A percentile compares a stretch with the other conserved stretches of the same genome.
These are phyloP conservation scores for Tetragonia tetragonoides DNA, from an alignment of 148 eudicot genomes.

Conservation along the genomic window DNA sequence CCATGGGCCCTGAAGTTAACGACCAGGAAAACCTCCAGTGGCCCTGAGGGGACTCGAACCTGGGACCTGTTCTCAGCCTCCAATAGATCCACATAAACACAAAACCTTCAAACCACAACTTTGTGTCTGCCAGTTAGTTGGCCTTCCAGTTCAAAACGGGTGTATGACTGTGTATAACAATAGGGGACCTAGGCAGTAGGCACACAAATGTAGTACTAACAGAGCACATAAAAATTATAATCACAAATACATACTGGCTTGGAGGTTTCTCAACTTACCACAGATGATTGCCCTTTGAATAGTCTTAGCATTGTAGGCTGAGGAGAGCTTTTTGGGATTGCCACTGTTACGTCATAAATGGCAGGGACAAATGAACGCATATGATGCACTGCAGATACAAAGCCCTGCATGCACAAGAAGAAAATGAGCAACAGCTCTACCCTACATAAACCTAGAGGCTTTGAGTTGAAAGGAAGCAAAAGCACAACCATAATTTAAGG, in stretches of 20 bases:
- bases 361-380: conserved; percentile 95
- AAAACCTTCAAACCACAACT: neutral
- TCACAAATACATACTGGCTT: neutral
- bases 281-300: conserved; percentile 83
- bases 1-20: too few relatives aligned
- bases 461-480: conserved; percentile 5
- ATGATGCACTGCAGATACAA: conserved; percentile 80
- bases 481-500: neutral
- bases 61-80: neutral
- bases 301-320: conserved; percentile 83
- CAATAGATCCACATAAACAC: neutral
- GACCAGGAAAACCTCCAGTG: too few relatives aligned
- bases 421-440: conserved; percentile 5
- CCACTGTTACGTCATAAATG: conserved; percentile 74
- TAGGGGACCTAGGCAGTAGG: neutral
- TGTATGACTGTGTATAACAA: neutral
- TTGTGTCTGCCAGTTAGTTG: neutral
- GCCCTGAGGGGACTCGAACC: too few relatives aligned
- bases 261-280: conserved; percentile 48
- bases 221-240: conserved; percentile 3
- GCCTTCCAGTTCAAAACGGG: neutral
- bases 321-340: conserved; percentile 73
- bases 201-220: neutral
- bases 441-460: neutral
- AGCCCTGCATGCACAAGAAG: conserved; percentile 54